These are phyloP conservation scores for Cenchrus purpureus DNA, from an alignment of 176 grass and related monocot species.

Conservation along the genomic window DNA sequence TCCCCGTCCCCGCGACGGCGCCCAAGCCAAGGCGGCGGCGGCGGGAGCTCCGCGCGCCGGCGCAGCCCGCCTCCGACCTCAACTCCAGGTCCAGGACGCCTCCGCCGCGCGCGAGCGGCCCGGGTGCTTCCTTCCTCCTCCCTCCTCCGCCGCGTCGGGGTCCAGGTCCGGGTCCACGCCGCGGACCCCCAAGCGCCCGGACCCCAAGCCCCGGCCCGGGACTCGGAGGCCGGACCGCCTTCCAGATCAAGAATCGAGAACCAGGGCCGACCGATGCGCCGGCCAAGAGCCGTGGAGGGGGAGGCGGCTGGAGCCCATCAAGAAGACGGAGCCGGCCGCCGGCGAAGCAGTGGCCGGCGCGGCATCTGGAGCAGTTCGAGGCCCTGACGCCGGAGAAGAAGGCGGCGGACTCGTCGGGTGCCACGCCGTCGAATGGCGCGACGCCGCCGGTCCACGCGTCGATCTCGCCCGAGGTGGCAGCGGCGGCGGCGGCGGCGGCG, in stretches of 20 bases:
- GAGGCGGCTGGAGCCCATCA: constrained; percentile 9
- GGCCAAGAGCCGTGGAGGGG: not conserved
- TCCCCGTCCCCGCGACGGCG: constrained; percentile 46
- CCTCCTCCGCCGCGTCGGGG: constrained; percentile 39
- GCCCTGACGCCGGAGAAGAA: constrained; percentile 63
- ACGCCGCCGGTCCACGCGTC: constrained; percentile 84
- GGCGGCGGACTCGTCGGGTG: constrained; percentile 29
- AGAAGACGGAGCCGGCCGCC: constrained; percentile 23
- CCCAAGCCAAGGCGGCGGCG: constrained; percentile 24
- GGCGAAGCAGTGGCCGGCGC: constrained; percentile 26
- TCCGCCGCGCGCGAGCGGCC: constrained; percentile 25
- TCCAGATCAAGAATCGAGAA: constrained; percentile 41
- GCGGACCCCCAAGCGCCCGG: constrained; percentile 27
- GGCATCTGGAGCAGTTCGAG: constrained; percentile 21
- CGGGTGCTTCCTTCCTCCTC: constrained; percentile 68
- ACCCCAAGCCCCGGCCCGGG: not conserved
- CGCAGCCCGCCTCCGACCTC: constrained; percentile 64
- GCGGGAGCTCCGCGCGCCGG: not conserved
- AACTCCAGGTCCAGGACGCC: constrained; percentile 44
- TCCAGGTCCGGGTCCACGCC: constrained; percentile 8
- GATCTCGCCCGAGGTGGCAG: constrained; percentile 81
- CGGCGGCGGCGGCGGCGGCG: not conserved
- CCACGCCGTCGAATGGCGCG: constrained; percentile 40
- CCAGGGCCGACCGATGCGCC: not conserved
- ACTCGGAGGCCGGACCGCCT: not conserved